Conservation (phyloP, 192 early-diverging fungal species). For the Bifiguratus adelaidae region DNA sequence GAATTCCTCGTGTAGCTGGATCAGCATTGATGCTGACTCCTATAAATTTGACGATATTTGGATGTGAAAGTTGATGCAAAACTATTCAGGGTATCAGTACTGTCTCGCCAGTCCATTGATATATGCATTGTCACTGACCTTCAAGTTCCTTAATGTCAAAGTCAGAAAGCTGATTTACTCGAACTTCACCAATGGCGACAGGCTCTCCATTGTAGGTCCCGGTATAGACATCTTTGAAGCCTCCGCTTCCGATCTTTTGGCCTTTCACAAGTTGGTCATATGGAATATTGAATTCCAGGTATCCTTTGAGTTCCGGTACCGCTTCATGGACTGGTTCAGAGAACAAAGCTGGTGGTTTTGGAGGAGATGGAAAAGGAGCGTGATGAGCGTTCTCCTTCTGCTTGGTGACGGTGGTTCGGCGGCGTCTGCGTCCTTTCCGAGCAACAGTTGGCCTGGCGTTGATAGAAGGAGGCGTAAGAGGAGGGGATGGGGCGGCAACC, state of each 20-base stretch:
- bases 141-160: slow-evolving; percentile 41
- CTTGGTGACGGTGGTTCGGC: no score
- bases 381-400: no score
- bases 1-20: slow-evolving; percentile 1
- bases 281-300: slow-evolving; percentile 26
- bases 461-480: no score
- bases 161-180: slow-evolving; percentile 35
- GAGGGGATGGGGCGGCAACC: no score
- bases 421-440: no score
- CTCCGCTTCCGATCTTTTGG: slow-evolving; percentile 37
- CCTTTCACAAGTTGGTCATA: slow-evolving; percentile 30
- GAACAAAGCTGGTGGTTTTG: no score
- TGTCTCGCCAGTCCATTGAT: neutral
- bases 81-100: neutral
- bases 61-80: slow-evolving; percentile 30
- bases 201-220: slow-evolving; percentile 35
- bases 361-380: no score
- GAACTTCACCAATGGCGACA: slow-evolving; percentile 39
- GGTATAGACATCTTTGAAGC: slow-evolving; percentile 42
- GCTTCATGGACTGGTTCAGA: no score
- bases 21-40: slow-evolving; percentile 32
- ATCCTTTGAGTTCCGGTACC: slow-evolving; percentile 21
- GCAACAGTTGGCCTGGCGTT: no score
- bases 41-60: slow-evolving; percentile 43
- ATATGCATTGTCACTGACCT: slow-evolving; percentile 26